These are phyloP conservation scores for Neopestalotiopsis sp. DNA, from an alignment of 2,329 filamentous ascomycete genomes.

Conservation along the genomic window DNA sequence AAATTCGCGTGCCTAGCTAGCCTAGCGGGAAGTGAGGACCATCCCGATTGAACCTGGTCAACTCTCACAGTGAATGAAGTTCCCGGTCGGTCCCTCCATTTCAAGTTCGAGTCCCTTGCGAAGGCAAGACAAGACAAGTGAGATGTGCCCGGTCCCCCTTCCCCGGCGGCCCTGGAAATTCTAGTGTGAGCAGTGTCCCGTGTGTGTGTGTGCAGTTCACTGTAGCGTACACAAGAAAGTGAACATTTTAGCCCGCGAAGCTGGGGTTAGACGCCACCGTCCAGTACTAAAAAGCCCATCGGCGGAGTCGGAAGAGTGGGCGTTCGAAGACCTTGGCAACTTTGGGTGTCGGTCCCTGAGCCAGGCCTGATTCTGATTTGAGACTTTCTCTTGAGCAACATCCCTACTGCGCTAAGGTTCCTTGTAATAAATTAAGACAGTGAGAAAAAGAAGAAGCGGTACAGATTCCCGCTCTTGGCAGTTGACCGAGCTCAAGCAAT, in stretches of 20 bases:
- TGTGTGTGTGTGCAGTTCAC: neutral
- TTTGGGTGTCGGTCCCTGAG: neutral
- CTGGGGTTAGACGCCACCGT: conserved; percentile 13
- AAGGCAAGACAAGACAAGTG: neutral
- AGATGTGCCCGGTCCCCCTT: neutral
- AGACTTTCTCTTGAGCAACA: too few relatives aligned
- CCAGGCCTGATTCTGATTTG: neutral
- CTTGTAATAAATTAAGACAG: too few relatives aligned
- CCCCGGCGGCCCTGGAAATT: neutral
- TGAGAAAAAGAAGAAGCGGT: too few relatives aligned
- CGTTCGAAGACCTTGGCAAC: neutral
- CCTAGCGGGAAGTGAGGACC: conserved; percentile 2
- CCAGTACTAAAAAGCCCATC: conserved; percentile 9
- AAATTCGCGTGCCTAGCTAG: conserved; percentile 8
- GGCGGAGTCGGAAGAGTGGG: conserved; percentile 11
- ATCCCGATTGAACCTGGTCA: neutral
- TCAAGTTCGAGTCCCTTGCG: neutral
- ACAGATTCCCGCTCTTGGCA: too few relatives aligned
- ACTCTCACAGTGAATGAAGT: neutral
- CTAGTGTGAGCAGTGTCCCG: neutral
- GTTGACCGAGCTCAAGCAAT: too few relatives aligned
- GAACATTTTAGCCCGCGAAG: neutral
- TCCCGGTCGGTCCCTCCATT: neutral
- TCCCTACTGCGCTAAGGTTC: too few relatives aligned
- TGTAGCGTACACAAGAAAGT: too few relatives aligned